Conservation (phyloP, 495 filamentous ascomycete species). For the Oleoguttula mirabilis region DNA sequence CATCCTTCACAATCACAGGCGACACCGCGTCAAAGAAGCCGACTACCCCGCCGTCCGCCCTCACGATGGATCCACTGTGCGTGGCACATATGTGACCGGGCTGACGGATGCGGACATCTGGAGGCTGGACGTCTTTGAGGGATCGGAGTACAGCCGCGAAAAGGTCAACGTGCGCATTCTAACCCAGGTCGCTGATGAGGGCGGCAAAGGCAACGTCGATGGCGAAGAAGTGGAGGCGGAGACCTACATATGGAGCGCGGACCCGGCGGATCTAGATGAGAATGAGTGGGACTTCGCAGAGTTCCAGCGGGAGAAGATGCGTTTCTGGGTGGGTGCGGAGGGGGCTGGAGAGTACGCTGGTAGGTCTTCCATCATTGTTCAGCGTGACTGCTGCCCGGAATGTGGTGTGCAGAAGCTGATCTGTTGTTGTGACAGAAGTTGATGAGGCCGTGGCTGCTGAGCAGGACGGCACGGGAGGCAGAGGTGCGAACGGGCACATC, state of each 20-base stretch:
- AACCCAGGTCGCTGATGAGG: slow-evolving; percentile 25
- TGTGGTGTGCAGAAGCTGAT: slow-evolving; percentile 6
- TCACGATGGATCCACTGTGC: slow-evolving; percentile 47
- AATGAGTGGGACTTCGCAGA: slow-evolving; percentile 66
- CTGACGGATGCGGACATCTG: slow-evolving; percentile 64
- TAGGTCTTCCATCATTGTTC: slow-evolving; percentile 19
- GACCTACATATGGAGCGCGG: slow-evolving; percentile 65
- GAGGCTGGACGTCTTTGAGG: slow-evolving; percentile 77
- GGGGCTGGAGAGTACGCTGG: slow-evolving; percentile 30
- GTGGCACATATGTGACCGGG: slow-evolving; percentile 69
- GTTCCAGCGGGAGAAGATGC: slow-evolving; percentile 27
- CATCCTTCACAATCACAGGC: slow-evolving; percentile 56
- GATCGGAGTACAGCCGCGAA: slow-evolving; percentile 53
- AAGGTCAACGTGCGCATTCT: slow-evolving; percentile 39
- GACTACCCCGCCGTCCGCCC: slow-evolving; percentile 88
- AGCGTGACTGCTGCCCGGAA: neutral
- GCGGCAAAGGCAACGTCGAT: slow-evolving; percentile 37
- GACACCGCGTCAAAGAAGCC: slow-evolving; percentile 51
- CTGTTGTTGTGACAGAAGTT: slow-evolving; percentile 23
- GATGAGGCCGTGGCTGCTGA: slow-evolving; percentile 26
- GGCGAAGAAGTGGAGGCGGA: slow-evolving; percentile 48
- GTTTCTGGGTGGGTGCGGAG: slow-evolving; percentile 24
- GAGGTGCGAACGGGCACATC: slow-evolving; percentile 29
- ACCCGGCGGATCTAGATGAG: slow-evolving; percentile 42
- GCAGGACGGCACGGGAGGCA: slow-evolving; percentile 28